Percentiles rank a stretch among this genome's conserved stretches.
Evolutionary conservation across 2,329 filamentous ascomycete genomes (phyloP).

Genomic region (Diaporthe velutina): DNA sequence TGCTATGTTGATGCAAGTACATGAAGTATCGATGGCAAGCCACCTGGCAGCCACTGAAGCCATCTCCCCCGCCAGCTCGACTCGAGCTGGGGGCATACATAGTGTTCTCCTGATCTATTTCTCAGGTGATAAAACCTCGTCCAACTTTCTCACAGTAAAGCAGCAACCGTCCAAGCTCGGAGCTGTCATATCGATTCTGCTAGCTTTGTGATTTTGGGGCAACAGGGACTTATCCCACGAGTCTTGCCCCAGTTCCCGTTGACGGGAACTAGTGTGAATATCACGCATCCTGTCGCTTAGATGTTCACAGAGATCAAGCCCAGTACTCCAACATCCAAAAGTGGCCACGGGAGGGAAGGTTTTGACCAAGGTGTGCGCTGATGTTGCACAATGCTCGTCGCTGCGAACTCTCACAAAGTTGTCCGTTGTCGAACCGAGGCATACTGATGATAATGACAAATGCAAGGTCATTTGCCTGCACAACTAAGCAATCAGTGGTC

Average conservation of each 20-base stretch:
- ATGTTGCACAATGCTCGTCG: not conserved
- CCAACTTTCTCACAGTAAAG: not conserved
- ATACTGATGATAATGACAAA: not conserved
- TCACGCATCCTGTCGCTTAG: not conserved
- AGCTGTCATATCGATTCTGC: not conserved
- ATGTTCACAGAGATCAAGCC: constrained; percentile 19
- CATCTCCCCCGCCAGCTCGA: not conserved
- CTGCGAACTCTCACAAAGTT: not conserved
- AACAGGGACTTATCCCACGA: not conserved
- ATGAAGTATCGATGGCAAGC: constrained; percentile 20
- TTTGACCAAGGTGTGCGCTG: not conserved
- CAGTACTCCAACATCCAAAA: not conserved
- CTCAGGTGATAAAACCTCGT: not conserved
- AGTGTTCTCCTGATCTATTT: not conserved
- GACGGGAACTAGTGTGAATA: not conserved
- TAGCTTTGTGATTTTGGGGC: not conserved
- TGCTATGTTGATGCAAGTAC: constrained; percentile 31
- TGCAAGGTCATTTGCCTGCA: not conserved
- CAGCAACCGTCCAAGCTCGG: not conserved
- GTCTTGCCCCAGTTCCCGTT: not conserved
- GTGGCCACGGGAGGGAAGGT: not conserved
- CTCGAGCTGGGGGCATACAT: not conserved
- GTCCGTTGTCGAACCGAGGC: not conserved
- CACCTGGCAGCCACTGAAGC: constrained; percentile 1
- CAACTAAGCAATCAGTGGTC: constrained; percentile 1